Base-by-base conservation (phyloP, 2,329 filamentous ascomycete genomes). In the Triangularia verruculosa region DNA sequence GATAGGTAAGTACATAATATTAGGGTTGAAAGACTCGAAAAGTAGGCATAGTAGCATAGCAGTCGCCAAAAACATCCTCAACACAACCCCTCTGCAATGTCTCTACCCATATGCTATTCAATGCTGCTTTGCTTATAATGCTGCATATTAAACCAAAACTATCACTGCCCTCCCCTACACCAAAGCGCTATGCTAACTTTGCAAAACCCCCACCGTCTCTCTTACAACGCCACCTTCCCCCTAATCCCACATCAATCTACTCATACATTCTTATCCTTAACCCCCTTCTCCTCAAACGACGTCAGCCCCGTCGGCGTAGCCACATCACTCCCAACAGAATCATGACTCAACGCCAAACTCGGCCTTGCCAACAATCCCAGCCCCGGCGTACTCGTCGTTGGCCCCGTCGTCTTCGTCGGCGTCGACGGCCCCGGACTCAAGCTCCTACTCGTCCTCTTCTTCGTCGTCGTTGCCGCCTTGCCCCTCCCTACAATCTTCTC, bases 401-500 rank as follows among this genome's bases (percentile, higher is more conserved):
- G 4, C 30, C 30, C 27, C 32, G 20, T 17, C 17, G 57, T 54
- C 58, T 30, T 24, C 4, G 47, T 22, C 9, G 62, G 53, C 53
- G 53, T 64, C 25, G 59, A 43, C 53, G 59, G 57, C 28, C 32
- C 54, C 25, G 63, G 61, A 51, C 61, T 43, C 4, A 24, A 47
- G 11, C n/a, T 20, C n/a, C 39, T 47, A 47, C 39, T 47, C 39
- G 17, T 47, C n/a, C 39, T 54, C 1, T 32, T 47, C 17, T 17
- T 47, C 39, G 17, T 47, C n/a, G n/a, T 54, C 1, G 28, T 47
- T 3, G 67, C 69, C 2, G 39, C 20, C n/a, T 47, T 47, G 3
- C 71, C 71, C 60, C 71, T 73, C 1, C 73, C 72, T 3, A 74
- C 72, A 61, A 72, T 71, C 64, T 72, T 72, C 68, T 72, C 71